phyloP scores from a whole-genome alignment of 805 yeast species.

The Starmerella sirachaensis region DNA sequence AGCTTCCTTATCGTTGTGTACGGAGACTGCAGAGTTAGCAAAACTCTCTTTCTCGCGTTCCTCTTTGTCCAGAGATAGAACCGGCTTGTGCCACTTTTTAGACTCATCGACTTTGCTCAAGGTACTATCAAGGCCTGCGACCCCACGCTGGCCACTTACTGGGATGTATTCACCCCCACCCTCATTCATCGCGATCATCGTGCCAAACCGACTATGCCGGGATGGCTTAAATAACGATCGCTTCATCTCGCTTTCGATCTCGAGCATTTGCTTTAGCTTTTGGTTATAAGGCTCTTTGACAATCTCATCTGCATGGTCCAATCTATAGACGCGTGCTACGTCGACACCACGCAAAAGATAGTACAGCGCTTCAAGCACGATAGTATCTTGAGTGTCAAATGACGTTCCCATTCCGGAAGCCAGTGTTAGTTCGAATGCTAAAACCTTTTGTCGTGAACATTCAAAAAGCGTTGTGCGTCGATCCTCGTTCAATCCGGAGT shows the following conservation, averaged over 20 bases:
- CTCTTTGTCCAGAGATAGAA: constrained; percentile 11
- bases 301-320: constrained; percentile 11
- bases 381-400: constrained; percentile 50
- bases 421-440: constrained; percentile 60
- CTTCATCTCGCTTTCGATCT: constrained; percentile 47
- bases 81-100: constrained; percentile 50
- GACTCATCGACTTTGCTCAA: constrained; percentile 53
- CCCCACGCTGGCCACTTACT: constrained; percentile 55
- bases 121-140: constrained; percentile 40
- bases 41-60: constrained; percentile 22
- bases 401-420: constrained; percentile 53
- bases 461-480: constrained; percentile 47
- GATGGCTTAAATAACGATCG: constrained; percentile 38
- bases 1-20: constrained; percentile 23
- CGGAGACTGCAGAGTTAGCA: constrained; percentile 6
- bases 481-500: constrained; percentile 63
- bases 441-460: constrained; percentile 59
- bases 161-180: constrained; percentile 49
- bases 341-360: constrained; percentile 48
- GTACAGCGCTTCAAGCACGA: constrained; percentile 59
- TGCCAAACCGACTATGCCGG: constrained; percentile 86
- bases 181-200: constrained; percentile 61
- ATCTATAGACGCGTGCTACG: constrained; percentile 23
- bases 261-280: constrained; percentile 37
- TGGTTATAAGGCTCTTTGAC: constrained; percentile 7